Evolutionary conservation across 2,329 filamentous ascomycete species (phyloP).

Genomic region (Cercospora zeina): DNA sequence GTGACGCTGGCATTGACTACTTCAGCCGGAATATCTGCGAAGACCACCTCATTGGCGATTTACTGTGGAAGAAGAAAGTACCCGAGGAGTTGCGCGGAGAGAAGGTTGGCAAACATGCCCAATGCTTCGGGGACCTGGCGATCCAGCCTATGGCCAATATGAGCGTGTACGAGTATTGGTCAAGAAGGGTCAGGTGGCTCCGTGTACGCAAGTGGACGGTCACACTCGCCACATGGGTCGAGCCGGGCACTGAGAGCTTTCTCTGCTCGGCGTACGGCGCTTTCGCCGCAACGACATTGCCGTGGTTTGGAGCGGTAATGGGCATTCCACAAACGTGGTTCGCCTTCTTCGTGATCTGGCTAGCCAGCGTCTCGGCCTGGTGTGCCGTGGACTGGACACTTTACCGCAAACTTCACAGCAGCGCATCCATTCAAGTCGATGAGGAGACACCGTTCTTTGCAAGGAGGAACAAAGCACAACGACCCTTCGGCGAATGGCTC

Average conservation of each 20-base stretch:
- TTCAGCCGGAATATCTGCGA: constrained; percentile 98
- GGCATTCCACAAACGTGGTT: constrained; percentile 66
- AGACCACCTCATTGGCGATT: constrained; percentile 90
- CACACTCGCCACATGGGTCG: constrained; percentile 80
- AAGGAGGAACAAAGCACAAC: constrained; percentile 49
- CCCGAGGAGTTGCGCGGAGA: constrained; percentile 41
- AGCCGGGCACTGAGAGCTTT: constrained; percentile 87
- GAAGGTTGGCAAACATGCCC: constrained; percentile 71
- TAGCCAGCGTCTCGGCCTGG: constrained; percentile 67
- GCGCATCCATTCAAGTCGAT: constrained; percentile 68
- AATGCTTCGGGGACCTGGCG: constrained; percentile 81
- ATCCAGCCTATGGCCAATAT: constrained; percentile 87
- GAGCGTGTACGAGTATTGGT: constrained; percentile 73
- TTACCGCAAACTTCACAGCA: constrained; percentile 73
- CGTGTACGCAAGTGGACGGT: constrained; percentile 95
- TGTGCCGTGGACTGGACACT: constrained; percentile 71
- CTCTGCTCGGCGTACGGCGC: constrained; percentile 79
- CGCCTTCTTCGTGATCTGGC: constrained; percentile 66
- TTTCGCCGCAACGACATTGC: constrained; percentile 73
- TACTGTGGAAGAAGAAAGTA: constrained; percentile 74
- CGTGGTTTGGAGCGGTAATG: constrained; percentile 58
- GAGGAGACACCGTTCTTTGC: constrained; percentile 74
- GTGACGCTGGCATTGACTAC: constrained; percentile 74
- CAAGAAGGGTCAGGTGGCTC: constrained; percentile 82
- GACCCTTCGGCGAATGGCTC: constrained; percentile 70